These are phyloP conservation scores for Geotrichum klebahnii DNA, from an alignment of 1,139 yeast species.

Conservation along the genomic window DNA sequence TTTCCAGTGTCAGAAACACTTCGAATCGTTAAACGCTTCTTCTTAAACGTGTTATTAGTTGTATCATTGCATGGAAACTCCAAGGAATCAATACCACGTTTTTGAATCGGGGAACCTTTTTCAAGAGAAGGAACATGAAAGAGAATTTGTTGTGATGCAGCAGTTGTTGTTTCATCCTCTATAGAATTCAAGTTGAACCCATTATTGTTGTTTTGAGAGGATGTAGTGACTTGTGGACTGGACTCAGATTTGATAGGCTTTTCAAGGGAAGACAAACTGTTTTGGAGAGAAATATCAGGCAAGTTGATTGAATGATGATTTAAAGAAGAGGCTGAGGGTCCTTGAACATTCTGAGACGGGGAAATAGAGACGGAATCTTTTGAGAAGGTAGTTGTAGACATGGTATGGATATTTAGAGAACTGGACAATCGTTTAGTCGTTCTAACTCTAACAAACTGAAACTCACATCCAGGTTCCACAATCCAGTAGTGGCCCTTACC, in stretches of 20 bases:
- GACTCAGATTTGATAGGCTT: no score
- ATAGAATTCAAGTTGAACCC: slow-evolving; percentile 6
- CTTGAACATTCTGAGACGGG: background rate
- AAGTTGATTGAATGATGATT: background rate
- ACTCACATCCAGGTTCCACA: slow-evolving; percentile 76
- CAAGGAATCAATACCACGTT: slow-evolving; percentile 15
- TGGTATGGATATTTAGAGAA: background rate
- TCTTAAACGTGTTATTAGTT: slow-evolving; percentile 8
- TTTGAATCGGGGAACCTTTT: slow-evolving; percentile 17
- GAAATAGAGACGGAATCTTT: background rate
- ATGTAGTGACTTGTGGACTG: no score
- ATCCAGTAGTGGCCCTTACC: slow-evolving; percentile 98
- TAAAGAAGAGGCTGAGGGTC: background rate
- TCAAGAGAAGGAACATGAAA: slow-evolving; percentile 5
- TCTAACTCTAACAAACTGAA: slow-evolving; percentile 62
- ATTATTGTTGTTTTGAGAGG: no score
- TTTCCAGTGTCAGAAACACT: slow-evolving; percentile 5
- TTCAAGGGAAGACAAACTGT: no score
- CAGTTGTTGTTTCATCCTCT: slow-evolving; percentile 10
- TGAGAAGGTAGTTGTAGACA: slow-evolving; percentile 4
- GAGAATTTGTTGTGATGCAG: slow-evolving; percentile 4
- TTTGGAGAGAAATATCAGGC: no score
- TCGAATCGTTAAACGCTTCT: slow-evolving; percentile 11
- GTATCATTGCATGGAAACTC: slow-evolving; percentile 10
- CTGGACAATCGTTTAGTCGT: slow-evolving; percentile 16